phyloP scores from a whole-genome alignment of 1,139 yeast genomes.

The Protomyces pachydermus region DNA sequence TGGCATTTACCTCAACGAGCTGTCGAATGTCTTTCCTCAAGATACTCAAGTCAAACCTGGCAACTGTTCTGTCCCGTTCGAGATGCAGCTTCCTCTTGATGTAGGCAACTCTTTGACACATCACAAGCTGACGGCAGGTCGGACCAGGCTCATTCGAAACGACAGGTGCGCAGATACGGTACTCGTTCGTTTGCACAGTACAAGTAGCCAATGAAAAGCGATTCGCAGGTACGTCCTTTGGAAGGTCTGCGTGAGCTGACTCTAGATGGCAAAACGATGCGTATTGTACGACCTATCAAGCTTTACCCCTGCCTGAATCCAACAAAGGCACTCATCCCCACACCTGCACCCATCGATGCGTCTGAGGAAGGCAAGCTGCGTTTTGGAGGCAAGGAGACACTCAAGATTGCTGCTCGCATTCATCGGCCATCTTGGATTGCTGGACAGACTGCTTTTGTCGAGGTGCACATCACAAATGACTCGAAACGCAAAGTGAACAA shows the following conservation, averaged over 20 bases:
- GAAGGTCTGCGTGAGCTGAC: background rate
- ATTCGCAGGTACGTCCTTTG: slow-evolving; percentile 1
- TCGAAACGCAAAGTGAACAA: slow-evolving; percentile 19
- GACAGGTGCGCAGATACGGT: slow-evolving; percentile 25
- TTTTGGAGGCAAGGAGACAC: slow-evolving; percentile 27
- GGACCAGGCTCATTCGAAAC: slow-evolving; percentile 27
- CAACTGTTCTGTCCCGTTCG: slow-evolving; percentile 20
- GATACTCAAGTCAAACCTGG: background rate
- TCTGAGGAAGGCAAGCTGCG: slow-evolving; percentile 19
- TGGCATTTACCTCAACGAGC: slow-evolving; percentile 9
- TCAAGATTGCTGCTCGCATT: slow-evolving; percentile 26
- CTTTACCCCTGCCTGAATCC: slow-evolving; percentile 25
- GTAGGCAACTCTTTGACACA: background rate
- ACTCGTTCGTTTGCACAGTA: slow-evolving; percentile 20
- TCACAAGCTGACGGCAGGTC: background rate
- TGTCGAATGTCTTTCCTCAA: slow-evolving; percentile 8
- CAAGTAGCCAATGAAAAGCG: slow-evolving; percentile 17
- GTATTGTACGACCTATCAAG: slow-evolving; percentile 10
- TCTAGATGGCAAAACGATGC: slow-evolving; percentile 12
- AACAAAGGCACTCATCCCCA: slow-evolving; percentile 24
- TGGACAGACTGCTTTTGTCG: slow-evolving; percentile 27
- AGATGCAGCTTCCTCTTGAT: slow-evolving; percentile 27
- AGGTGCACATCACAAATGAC: slow-evolving; percentile 26
- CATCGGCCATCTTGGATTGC: slow-evolving; percentile 28
- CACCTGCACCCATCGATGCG: slow-evolving; percentile 23